Base-by-base conservation (phyloP, 495 filamentous ascomycete species). In the Pseudomonodictys pantanalensis region DNA sequence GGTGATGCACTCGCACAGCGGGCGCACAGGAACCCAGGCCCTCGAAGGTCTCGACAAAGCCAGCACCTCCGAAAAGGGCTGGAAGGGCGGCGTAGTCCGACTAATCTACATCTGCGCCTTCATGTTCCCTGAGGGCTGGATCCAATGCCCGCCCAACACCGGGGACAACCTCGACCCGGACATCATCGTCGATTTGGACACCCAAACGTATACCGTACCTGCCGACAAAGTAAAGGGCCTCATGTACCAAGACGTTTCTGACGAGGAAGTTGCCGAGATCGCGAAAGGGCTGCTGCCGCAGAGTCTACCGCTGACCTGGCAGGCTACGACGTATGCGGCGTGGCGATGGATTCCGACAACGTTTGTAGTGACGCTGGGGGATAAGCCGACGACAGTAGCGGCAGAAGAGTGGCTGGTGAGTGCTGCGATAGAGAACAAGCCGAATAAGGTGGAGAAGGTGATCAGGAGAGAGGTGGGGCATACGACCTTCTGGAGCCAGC, bases 391-490 rank as follows among this genome's bases (percentile, higher is more conserved):
- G 30, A 61, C 58, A 18, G 38, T 55, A 11, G 30, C 23, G 29
- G 58, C 51, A 0, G 43, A 15, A 18, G 25, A 48, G 50, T 38
- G 29, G 26, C 28, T 62, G 46, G 22, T 62, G 0, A 48, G 56
- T 30, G 28, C 8, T 8, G 90, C 58, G 18, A 51, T 39, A 32
- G 51, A 48, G 30, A 55, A 30, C 24, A 41, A 41, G 17, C 50
- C 52, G 28, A 46, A 29, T 32, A 49, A 26, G 42, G 45, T 62
- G 3, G 58, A 56, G 1, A 55, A 49, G 7, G 43, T 56, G n/a
- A 55, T 62, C 32, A 17, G 35, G 42, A 20, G 18, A 17, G 29
- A 62, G 17, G 44, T 39, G 9, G 52, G 58, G 1, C 58, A 56
- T 62, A 23, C 28, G 17, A 28, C 58, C 17, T 62, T 62, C 26